Conservation (phyloP, 2,329 filamentous ascomycete species). For the Beauveria bassiana region DNA sequence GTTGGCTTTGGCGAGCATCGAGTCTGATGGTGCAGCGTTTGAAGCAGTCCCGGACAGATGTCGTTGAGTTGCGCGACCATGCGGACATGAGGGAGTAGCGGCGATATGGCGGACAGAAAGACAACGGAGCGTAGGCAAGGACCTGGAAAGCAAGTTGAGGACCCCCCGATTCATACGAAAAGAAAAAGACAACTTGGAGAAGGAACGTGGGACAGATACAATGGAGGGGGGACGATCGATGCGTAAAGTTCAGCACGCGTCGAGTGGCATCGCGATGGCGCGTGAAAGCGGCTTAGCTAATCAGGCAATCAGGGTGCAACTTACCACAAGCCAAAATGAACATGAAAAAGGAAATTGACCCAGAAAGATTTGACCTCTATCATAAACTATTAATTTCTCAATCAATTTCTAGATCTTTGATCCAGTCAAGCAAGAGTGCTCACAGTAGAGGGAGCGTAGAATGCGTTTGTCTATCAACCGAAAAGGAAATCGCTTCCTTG, state of each 20-base stretch:
- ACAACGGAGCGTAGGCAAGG: constrained; percentile 28
- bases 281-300: constrained; percentile 1
- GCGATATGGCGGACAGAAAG: constrained; percentile 15
- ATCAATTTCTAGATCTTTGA: no score
- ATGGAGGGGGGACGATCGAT: not conserved
- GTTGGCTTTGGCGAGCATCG: constrained; percentile 31
- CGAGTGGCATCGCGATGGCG: not conserved
- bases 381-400: no score
- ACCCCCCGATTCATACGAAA: constrained; percentile 27
- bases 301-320: not conserved
- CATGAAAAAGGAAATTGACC: not conserved
- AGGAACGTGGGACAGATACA: not conserved
- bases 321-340: not conserved
- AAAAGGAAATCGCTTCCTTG: no score
- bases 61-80: constrained; percentile 8
- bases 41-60: not conserved
- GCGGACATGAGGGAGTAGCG: constrained; percentile 19
- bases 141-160: constrained; percentile 23
- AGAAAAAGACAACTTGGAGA: not conserved
- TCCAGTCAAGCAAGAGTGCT: no score
- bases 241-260: not conserved
- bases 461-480: no score
- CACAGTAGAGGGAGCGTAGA: no score
- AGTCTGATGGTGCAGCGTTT: constrained; percentile 13
- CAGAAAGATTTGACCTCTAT: no score